Conservation (phyloP, 1,284 basidiomycete genomes). For the Violaceomyces palustris region DNA sequence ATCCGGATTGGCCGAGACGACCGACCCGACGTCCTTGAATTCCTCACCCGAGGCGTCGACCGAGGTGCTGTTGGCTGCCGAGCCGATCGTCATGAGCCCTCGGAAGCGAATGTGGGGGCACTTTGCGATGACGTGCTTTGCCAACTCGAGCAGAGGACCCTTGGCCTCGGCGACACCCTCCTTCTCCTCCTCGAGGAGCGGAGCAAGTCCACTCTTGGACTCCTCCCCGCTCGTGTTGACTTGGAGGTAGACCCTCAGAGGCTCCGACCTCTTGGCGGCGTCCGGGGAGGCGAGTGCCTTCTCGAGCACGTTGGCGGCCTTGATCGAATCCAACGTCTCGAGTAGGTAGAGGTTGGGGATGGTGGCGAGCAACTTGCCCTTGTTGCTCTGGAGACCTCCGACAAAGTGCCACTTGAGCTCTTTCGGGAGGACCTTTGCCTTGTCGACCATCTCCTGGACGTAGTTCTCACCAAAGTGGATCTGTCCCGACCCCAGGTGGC, state of each 20-base stretch:
- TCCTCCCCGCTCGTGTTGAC: slow-evolving; percentile 91
- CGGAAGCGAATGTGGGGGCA: slow-evolving; percentile 73
- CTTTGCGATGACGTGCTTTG: slow-evolving; percentile 64
- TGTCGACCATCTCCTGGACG: slow-evolving; percentile 89
- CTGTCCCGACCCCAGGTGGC: slow-evolving; percentile 59
- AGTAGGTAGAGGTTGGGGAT: slow-evolving; percentile 83
- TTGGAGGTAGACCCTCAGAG: slow-evolving; percentile 77
- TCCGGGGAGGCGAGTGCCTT: slow-evolving; percentile 63
- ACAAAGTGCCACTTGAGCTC: slow-evolving; percentile 85
- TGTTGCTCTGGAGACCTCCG: slow-evolving; percentile 89
- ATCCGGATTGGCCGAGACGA: slow-evolving; percentile 69
- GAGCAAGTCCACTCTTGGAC: slow-evolving; percentile 76
- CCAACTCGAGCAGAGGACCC: slow-evolving; percentile 61
- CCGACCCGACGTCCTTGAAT: slow-evolving; percentile 60
- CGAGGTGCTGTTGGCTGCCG: slow-evolving; percentile 53
- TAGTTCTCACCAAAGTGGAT: slow-evolving; percentile 97
- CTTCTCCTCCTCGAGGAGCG: slow-evolving; percentile 55
- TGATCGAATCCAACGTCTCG: slow-evolving; percentile 83
- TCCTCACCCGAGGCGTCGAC: slow-evolving; percentile 56
- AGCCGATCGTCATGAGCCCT: slow-evolving; percentile 95
- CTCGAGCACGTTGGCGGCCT: slow-evolving; percentile 78
- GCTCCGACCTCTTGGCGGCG: slow-evolving; percentile 53
- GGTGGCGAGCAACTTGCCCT: slow-evolving; percentile 78
- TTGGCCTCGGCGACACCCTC: slow-evolving; percentile 23
- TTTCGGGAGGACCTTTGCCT: slow-evolving; percentile 45